Conservation (phyloP, 2,329 filamentous ascomycete species). For the Teratosphaeria destructans region DNA sequence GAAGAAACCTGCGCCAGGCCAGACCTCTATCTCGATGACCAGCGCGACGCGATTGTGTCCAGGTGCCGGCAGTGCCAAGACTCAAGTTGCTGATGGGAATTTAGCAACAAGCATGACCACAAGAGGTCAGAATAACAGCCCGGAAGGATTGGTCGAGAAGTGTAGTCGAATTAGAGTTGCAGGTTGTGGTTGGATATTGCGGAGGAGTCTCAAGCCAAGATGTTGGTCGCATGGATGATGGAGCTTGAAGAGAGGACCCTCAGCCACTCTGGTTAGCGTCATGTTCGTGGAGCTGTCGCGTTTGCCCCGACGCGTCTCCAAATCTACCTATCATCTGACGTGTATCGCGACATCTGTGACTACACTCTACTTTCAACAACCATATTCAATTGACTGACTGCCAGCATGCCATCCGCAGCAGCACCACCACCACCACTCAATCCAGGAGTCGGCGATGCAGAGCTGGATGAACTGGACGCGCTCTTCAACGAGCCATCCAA, state of each 20-base stretch:
- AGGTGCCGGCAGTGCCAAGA: background rate
- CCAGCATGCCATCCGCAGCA: slow-evolving; percentile 21
- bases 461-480: slow-evolving; percentile 47
- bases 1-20: too few relatives aligned
- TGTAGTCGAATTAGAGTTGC: background rate
- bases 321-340: background rate
- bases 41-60: background rate
- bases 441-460: slow-evolving; percentile 8
- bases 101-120: too few relatives aligned
- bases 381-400: slow-evolving; percentile 4
- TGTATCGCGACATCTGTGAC: background rate
- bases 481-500: slow-evolving; percentile 40
- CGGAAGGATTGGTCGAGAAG: background rate
- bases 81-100: too few relatives aligned
- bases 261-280: background rate
- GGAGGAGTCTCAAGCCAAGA: background rate
- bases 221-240: background rate
- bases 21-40: too few relatives aligned
- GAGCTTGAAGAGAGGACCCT: background rate
- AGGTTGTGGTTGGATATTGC: background rate
- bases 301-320: slow-evolving; percentile 1
- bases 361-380: background rate
- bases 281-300: slow-evolving; percentile 1
- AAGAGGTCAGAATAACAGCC: background rate
- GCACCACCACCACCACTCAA: slow-evolving; percentile 4